Conservation (phyloP, 2,329 filamentous ascomycete genomes). For the Ophiostoma himal-ulmi region DNA sequence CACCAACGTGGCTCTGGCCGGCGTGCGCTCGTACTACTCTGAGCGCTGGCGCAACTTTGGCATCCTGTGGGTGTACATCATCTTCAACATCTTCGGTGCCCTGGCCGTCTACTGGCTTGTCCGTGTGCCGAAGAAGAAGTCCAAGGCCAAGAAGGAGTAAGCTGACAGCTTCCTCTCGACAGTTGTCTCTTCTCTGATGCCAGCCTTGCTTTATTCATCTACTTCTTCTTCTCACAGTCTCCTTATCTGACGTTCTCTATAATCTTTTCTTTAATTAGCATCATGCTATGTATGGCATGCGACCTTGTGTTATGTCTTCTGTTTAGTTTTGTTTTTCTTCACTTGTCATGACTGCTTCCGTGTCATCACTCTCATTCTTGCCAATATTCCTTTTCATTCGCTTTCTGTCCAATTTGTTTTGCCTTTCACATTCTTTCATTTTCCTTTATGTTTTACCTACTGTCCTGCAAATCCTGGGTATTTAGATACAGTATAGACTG, state of each 20-base stretch:
- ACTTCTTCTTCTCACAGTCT: not conserved
- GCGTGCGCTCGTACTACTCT: constrained; percentile 47
- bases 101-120: constrained; percentile 33
- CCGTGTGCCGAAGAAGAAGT: constrained; percentile 29
- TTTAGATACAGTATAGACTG: constrained; percentile 8
- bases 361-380: not conserved
- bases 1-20: constrained; percentile 48
- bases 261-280: constrained; percentile 9
- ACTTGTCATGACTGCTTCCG: not conserved
- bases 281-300: constrained; percentile 7
- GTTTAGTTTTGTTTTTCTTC: not conserved
- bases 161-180: not conserved
- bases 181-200: not conserved
- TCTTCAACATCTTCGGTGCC: constrained; percentile 47
- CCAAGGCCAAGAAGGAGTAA: constrained; percentile 27
- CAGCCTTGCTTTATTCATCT: not conserved
- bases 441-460: not conserved
- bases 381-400: not conserved
- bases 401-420: not conserved
- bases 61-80: constrained; percentile 49
- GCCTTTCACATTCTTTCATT: not conserved
- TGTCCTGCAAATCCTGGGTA: constrained; percentile 1
- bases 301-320: not conserved
- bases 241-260: not conserved
- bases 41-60: constrained; percentile 66